Evolutionary conservation across 2,329 filamentous ascomycete species (phyloP).

Genomic region (Dendrostoma leiphaemia): DNA sequence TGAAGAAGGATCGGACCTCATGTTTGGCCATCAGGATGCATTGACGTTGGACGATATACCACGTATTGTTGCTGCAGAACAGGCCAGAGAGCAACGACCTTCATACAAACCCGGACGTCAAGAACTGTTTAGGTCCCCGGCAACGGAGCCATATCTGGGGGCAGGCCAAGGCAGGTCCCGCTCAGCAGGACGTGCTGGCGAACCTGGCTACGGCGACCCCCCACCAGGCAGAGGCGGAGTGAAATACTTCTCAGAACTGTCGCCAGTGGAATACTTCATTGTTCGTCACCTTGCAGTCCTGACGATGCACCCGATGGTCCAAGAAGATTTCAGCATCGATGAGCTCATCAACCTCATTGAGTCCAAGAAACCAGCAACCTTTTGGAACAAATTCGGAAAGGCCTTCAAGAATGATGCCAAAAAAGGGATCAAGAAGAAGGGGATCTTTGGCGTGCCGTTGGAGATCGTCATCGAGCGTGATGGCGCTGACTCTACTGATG

Average conservation of each 20-base stretch:
- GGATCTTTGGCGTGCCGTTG: constrained; percentile 85
- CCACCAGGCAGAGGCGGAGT: constrained; percentile 58
- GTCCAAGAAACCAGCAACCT: constrained; percentile 81
- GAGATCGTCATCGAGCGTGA: constrained; percentile 90
- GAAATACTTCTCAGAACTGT: constrained; percentile 94
- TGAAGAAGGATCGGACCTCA: constrained; percentile 72
- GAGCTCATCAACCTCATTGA: constrained; percentile 92
- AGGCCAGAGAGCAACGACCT: constrained; percentile 85
- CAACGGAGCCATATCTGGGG: constrained; percentile 62
- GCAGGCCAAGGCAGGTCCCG: constrained; percentile 67
- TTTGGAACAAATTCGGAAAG: constrained; percentile 98
- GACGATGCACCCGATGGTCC: constrained; percentile 89
- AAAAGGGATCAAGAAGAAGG: constrained; percentile 84
- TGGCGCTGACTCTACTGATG: constrained; percentile 95
- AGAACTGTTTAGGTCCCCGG: constrained; percentile 58
- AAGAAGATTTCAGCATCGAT: constrained; percentile 88
- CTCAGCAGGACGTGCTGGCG: constrained; percentile 50
- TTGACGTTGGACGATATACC: constrained; percentile 95
- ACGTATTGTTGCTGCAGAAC: constrained; percentile 90
- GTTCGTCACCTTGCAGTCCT: constrained; percentile 92
- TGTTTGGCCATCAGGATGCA: constrained; percentile 86
- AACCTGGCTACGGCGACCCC: constrained; percentile 50
- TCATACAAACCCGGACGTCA: constrained; percentile 69
- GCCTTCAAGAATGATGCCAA: constrained; percentile 85
- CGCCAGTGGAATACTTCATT: constrained; percentile 95